These are phyloP conservation scores for Ceratobasidium sp. DNA, from an alignment of 1,284 basidiomycete species.

Conservation along the genomic window DNA sequence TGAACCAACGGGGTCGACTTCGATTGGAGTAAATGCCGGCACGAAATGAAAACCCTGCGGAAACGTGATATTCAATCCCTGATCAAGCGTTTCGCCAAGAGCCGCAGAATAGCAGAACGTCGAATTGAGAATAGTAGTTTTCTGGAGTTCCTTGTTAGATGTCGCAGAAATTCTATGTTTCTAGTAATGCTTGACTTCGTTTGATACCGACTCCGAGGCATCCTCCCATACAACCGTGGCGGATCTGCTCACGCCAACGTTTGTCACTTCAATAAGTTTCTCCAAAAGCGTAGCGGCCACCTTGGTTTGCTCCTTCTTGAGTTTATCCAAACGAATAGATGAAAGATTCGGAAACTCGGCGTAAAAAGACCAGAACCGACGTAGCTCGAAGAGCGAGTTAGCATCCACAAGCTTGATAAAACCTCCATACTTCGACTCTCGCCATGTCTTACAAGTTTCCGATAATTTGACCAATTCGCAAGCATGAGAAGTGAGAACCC, in stretches of 20 bases:
- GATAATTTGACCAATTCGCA: constrained; percentile 61
- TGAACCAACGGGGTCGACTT: neutral
- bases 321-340: constrained; percentile 22
- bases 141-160: constrained; percentile 51
- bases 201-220: constrained; percentile 49
- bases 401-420: constrained; percentile 60
- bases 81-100: constrained; percentile 59
- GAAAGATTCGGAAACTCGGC: constrained; percentile 51
- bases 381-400: constrained; percentile 62
- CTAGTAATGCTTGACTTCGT: constrained; percentile 61
- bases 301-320: neutral
- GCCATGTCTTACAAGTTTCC: constrained; percentile 61
- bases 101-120: constrained; percentile 63
- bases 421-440: constrained; percentile 59
- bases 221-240: constrained; percentile 58
- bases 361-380: constrained; percentile 63
- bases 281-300: neutral
- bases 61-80: constrained; percentile 61
- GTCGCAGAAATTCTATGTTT: constrained; percentile 60
- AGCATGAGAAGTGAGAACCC: constrained; percentile 60
- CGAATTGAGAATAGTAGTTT: constrained; percentile 62
- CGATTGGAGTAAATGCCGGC: neutral
- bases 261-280: neutral
- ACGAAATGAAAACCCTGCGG: constrained; percentile 17
- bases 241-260: constrained; percentile 54